Conservation (phyloP, 1,284 basidiomycete species). For the Boletus mariae region DNA sequence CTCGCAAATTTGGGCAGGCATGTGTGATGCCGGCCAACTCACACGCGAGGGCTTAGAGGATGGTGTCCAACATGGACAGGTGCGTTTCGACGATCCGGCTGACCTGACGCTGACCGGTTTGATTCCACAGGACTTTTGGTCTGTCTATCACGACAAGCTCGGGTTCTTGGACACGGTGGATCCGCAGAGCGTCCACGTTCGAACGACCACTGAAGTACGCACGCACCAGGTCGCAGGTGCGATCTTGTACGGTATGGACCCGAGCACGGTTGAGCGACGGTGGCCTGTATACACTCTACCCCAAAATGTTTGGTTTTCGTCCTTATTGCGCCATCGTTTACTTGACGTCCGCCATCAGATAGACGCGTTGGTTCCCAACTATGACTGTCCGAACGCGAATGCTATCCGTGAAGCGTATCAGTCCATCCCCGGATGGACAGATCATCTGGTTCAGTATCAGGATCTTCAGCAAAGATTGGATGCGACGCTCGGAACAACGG, state of each 20-base stretch:
- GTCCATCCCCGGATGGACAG: slow-evolving; percentile 46
- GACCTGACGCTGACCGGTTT: background rate
- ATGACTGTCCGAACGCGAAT: slow-evolving; percentile 46
- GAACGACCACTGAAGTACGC: slow-evolving; percentile 44
- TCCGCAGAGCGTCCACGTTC: slow-evolving; percentile 40
- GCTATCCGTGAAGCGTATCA: slow-evolving; percentile 43
- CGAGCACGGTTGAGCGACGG: slow-evolving; percentile 29
- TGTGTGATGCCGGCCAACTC: slow-evolving; percentile 52
- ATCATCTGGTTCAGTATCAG: slow-evolving; percentile 43
- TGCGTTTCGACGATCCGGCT: slow-evolving; percentile 11
- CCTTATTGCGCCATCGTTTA: background rate
- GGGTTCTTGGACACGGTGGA: slow-evolving; percentile 42
- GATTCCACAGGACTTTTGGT: slow-evolving; percentile 46
- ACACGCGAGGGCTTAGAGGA: slow-evolving; percentile 48
- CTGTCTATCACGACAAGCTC: slow-evolving; percentile 43
- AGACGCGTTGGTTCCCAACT: slow-evolving; percentile 49
- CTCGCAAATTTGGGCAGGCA: slow-evolving; percentile 51
- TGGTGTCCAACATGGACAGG: slow-evolving; percentile 46
- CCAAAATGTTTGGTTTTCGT: slow-evolving; percentile 26
- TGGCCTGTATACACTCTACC: slow-evolving; percentile 47
- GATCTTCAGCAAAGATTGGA: slow-evolving; percentile 42
- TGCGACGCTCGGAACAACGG: slow-evolving; percentile 43
- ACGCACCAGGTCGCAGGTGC: slow-evolving; percentile 53
- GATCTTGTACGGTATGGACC: slow-evolving; percentile 49
- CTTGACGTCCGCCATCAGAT: slow-evolving; percentile 34